Conservation (phyloP, 164 flowering plant genomes). For the Nelumbo lutea region DNA sequence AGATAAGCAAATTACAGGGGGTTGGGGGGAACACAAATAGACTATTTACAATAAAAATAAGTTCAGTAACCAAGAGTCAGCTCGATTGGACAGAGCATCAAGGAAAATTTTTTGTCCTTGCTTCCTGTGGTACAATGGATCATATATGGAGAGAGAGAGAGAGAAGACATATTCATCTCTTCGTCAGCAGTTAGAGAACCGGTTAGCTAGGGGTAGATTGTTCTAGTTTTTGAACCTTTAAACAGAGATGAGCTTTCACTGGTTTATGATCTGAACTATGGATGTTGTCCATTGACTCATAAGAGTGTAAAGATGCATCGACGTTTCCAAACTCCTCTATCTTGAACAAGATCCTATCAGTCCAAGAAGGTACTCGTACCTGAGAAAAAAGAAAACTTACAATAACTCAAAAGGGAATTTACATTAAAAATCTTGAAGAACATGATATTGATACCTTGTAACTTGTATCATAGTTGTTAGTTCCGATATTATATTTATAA, state of each 20-base stretch:
- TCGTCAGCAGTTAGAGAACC: not conserved
- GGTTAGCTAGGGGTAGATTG: not conserved
- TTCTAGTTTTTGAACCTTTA: slow-evolving; percentile 18
- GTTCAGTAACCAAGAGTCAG: not conserved
- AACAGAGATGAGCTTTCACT: slow-evolving; percentile 68
- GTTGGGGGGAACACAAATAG: too few relatives aligned
- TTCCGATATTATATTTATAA: slow-evolving; percentile 63
- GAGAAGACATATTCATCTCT: not conserved
- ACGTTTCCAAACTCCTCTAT: slow-evolving; percentile 33
- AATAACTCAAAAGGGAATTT: not conserved
- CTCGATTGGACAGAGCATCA: not conserved
- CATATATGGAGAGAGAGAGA: too few relatives aligned
- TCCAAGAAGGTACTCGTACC: slow-evolving; percentile 75
- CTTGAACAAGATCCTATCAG: slow-evolving; percentile 72
- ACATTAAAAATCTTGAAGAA: not conserved
- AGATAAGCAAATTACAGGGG: too few relatives aligned
- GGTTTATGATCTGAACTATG: slow-evolving; percentile 76
- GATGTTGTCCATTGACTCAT: slow-evolving; percentile 57
- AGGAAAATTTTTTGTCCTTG: not conserved
- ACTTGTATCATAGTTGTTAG: slow-evolving; percentile 70
- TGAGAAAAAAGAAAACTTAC: slow-evolving; percentile 9
- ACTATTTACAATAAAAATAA: not conserved
- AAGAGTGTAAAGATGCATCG: slow-evolving; percentile 44
- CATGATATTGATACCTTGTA: slow-evolving; percentile 39
- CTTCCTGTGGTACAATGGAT: not conserved